These are phyloP conservation scores for Triticum dicoccoides DNA, from an alignment of 176 grass and related monocot species.

Conservation along the genomic window DNA sequence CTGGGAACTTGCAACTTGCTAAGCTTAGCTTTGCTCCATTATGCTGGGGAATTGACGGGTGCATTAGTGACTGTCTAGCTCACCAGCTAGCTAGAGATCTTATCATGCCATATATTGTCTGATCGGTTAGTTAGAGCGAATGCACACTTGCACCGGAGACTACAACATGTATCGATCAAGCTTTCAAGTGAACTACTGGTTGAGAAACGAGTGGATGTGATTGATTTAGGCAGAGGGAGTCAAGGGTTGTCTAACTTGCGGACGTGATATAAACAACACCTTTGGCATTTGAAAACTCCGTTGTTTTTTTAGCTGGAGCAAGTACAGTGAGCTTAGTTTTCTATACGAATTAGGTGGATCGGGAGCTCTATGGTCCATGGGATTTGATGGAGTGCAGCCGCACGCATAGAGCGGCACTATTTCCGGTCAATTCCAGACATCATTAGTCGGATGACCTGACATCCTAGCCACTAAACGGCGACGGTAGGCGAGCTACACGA, in stretches of 20 bases:
- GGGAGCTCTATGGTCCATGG: neutral
- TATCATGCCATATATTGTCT: neutral
- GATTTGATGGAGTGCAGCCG: neutral
- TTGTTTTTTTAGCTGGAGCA: neutral
- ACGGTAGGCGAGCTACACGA: neutral
- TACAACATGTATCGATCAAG: neutral
- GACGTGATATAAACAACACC: neutral
- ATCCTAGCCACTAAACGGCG: neutral
- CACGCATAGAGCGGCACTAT: neutral
- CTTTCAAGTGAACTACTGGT: too few species aligned
- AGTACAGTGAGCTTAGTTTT: neutral
- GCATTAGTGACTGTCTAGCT: slow-evolving; percentile 5
- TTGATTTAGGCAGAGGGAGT: neutral
- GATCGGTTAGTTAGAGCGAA: neutral
- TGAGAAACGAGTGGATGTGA: neutral
- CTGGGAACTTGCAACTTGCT: slow-evolving; percentile 7
- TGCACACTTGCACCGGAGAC: too few species aligned
- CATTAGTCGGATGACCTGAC: slow-evolving; percentile 5
- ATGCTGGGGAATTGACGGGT: neutral
- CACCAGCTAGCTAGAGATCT: neutral
- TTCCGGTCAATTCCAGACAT: slow-evolving; percentile 4
- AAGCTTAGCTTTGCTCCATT: slow-evolving; percentile 9
- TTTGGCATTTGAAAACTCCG: neutral
- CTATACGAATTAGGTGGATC: neutral
- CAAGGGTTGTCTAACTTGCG: neutral